phyloP scores from a whole-genome alignment of 345 rosid species.

The Brassica juncea region DNA sequence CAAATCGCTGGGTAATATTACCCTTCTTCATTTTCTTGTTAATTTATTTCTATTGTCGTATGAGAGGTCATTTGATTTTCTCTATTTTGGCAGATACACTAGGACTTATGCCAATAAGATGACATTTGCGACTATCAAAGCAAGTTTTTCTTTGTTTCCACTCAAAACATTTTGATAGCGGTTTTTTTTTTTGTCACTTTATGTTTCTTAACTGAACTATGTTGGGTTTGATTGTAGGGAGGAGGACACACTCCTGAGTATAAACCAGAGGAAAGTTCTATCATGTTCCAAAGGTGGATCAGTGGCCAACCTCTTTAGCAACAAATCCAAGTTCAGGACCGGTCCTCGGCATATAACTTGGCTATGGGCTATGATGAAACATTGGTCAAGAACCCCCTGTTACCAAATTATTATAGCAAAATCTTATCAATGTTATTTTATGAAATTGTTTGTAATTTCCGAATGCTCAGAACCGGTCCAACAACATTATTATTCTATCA shows the following conservation, averaged over 20 bases:
- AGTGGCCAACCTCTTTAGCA: conserved; percentile 21
- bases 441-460: too few species aligned
- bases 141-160: not conserved
- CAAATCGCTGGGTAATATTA: conserved; percentile 51
- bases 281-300: conserved; percentile 48
- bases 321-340: not conserved
- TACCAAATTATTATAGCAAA: not conserved
- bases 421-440: not conserved
- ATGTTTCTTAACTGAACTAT: not conserved
- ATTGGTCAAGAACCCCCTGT: not conserved
- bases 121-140: conserved; percentile 48
- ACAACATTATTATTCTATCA: not conserved
- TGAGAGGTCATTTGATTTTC: not conserved
- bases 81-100: conserved; percentile 45
- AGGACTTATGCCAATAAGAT: conserved; percentile 64
- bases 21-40: not conserved
- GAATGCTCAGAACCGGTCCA: not conserved
- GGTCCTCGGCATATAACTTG: not conserved
- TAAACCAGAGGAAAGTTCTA: conserved; percentile 52
- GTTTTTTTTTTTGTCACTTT: not conserved
- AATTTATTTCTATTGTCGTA: not conserved
- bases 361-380: not conserved
- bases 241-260: conserved; percentile 67
- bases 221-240: conserved; percentile 44
- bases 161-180: not conserved